These are phyloP conservation scores for Penicillium bialowiezense DNA, from an alignment of 495 filamentous ascomycete genomes.

Conservation along the genomic window DNA sequence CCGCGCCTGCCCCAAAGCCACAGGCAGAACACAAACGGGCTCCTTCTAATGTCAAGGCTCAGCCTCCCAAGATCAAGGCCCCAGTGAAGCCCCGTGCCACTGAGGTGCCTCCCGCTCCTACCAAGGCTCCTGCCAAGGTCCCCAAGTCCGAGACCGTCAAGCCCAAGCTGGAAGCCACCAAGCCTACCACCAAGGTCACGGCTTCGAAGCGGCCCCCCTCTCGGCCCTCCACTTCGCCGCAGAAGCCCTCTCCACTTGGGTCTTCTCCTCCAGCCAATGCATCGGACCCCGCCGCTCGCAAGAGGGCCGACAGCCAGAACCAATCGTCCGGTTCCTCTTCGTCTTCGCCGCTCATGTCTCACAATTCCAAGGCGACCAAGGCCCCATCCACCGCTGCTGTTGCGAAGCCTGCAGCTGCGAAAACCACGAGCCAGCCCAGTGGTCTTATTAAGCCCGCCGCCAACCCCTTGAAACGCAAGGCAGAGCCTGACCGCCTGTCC, in stretches of 20 bases:
- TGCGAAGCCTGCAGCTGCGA: slow-evolving; percentile 10
- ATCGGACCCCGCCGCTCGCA: slow-evolving; percentile 55
- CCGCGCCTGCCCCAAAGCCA: slow-evolving; percentile 5
- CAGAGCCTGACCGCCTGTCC: slow-evolving; percentile 32
- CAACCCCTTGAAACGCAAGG: slow-evolving; percentile 50
- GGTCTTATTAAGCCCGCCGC: slow-evolving; percentile 23
- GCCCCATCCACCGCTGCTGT: slow-evolving; percentile 5
- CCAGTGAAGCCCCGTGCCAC: slow-evolving; percentile 15
- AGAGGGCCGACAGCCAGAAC: slow-evolving; percentile 41
- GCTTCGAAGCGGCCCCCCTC: slow-evolving; percentile 39
- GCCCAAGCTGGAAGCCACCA: slow-evolving; percentile 24
- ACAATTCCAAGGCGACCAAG: slow-evolving; percentile 31
- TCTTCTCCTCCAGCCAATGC: slow-evolving; percentile 75
- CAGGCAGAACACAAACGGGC: slow-evolving; percentile 15
- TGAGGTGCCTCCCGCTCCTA: background rate
- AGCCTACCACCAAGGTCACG: slow-evolving; percentile 22
- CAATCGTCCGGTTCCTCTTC: slow-evolving; percentile 44
- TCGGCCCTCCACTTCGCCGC: slow-evolving; percentile 52
- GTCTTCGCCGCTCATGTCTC: slow-evolving; percentile 42
- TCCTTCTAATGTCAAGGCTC: slow-evolving; percentile 7
- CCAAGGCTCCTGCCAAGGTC: slow-evolving; percentile 14
- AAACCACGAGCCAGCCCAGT: slow-evolving; percentile 20
- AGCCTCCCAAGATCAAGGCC: slow-evolving; percentile 6
- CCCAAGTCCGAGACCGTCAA: slow-evolving; percentile 18
- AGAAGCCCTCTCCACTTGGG: slow-evolving; percentile 71